Conservation (phyloP, 371 early-diverging fungal genomes). For the Parasitella parasitica region DNA sequence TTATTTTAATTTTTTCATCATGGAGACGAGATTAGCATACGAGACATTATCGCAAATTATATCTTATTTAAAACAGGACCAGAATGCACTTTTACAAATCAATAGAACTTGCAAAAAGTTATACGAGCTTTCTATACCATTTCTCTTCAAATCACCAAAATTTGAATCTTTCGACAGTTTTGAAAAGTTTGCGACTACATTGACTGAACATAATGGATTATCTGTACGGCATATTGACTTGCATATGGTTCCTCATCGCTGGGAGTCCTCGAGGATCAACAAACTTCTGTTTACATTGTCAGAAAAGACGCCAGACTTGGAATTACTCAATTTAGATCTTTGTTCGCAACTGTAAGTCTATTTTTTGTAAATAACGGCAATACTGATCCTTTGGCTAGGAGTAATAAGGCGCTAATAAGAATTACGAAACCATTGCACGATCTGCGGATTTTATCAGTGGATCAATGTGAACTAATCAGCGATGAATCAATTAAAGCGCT, state of each 20-base stretch:
- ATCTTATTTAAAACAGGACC: constrained; percentile 12
- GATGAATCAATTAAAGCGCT: constrained; percentile 9
- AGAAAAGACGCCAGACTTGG: constrained; percentile 12
- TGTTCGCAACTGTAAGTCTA: constrained; percentile 1
- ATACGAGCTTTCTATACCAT: background rate
- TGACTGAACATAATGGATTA: background rate
- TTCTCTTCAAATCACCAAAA: constrained; percentile 18
- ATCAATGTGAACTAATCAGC: constrained; percentile 13
- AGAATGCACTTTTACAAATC: constrained; percentile 7
- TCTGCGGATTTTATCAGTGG: constrained; percentile 13
- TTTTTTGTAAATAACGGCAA: background rate
- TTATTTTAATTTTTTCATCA: background rate
- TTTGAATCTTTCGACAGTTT: constrained; percentile 2
- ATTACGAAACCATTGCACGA: constrained; percentile 8
- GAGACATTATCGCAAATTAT: constrained; percentile 52
- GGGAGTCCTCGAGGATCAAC: constrained; percentile 5
- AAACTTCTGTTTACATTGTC: background rate
- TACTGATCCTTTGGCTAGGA: background rate
- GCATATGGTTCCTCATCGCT: constrained; percentile 23
- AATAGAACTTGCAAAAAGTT: constrained; percentile 1
- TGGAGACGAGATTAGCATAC: constrained; percentile 34
- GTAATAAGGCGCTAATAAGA: constrained; percentile 6
- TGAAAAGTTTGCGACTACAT: constrained; percentile 7
- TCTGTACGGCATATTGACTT: constrained; percentile 13
- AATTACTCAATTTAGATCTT: constrained; percentile 19